phyloP scores from a whole-genome alignment of 208 protist genomes.

The Trypanosoma conorhini region DNA sequence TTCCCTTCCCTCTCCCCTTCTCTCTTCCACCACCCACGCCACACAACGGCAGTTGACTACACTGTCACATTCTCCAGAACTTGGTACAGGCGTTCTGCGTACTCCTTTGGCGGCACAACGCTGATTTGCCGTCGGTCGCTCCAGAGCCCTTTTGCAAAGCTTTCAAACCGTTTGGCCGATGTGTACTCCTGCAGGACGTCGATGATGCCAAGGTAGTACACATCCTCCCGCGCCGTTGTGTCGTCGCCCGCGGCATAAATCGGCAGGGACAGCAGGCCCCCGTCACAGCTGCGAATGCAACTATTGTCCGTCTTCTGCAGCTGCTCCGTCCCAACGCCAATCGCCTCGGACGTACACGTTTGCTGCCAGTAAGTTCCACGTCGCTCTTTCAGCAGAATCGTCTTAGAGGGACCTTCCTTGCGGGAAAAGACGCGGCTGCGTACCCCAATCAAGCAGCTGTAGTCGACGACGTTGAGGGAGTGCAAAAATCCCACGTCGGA shows the following conservation, averaged over 20 bases:
- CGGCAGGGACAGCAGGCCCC: slow-evolving; percentile 76
- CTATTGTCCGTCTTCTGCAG: slow-evolving; percentile 21
- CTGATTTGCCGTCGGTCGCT: slow-evolving; percentile 77
- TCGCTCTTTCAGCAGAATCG: slow-evolving; percentile 40
- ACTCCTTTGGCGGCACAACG: slow-evolving; percentile 83
- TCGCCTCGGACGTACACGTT: slow-evolving; percentile 3
- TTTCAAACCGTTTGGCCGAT: slow-evolving; percentile 81
- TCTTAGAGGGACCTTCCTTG: slow-evolving; percentile 65
- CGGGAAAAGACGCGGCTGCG: slow-evolving; percentile 76
- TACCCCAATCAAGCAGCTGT: slow-evolving; percentile 92
- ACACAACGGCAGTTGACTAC: slow-evolving; percentile 22
- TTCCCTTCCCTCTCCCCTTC: too few relatives aligned
- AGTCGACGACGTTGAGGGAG: slow-evolving; percentile 88
- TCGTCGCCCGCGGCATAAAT: slow-evolving; percentile 69
- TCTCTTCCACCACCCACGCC: too few relatives aligned
- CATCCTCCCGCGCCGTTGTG: slow-evolving; percentile 74
- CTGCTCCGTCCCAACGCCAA: slow-evolving; percentile 17
- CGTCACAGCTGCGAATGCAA: slow-evolving; percentile 79
- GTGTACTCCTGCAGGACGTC: slow-evolving; percentile 94
- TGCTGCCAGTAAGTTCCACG: slow-evolving; percentile 8
- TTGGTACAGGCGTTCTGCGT: slow-evolving; percentile 77
- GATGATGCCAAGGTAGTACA: slow-evolving; percentile 94
- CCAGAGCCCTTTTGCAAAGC: slow-evolving; percentile 81
- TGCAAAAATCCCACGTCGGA: slow-evolving; percentile 83
- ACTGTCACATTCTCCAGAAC: slow-evolving; percentile 77